A percentile compares a stretch with the other conserved stretches of the same genome.
Conservation (phyloP, 192 early-diverging fungal genomes). For the Podila verticillata region DNA sequence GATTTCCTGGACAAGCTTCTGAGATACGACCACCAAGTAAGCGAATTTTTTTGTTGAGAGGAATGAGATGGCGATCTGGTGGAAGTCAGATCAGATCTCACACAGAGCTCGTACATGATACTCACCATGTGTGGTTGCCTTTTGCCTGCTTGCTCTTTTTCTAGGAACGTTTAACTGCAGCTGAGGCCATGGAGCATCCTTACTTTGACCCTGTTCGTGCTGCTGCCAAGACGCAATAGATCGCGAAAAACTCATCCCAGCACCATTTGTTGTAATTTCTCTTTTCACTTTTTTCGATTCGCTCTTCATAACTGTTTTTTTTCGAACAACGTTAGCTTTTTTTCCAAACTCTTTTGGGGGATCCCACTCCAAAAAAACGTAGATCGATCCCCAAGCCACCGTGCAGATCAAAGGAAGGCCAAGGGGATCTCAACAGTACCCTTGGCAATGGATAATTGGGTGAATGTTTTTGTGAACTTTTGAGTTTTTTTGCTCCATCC, state of each 20-base stretch:
- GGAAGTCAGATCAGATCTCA: too few species aligned
- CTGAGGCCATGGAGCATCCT: constrained; percentile 90
- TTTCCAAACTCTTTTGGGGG: too few species aligned
- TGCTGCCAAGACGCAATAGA: constrained; percentile 53
- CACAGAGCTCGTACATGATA: background rate
- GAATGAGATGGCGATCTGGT: too few species aligned
- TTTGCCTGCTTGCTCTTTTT: background rate
- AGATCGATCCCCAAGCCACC: too few species aligned
- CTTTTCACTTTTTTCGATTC: constrained; percentile 6
- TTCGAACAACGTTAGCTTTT: background rate
- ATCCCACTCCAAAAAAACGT: too few species aligned
- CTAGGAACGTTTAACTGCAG: constrained; percentile 78
- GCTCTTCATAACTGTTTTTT: background rate
- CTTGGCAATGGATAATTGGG: too few species aligned
- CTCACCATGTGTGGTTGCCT: background rate
- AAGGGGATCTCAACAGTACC: too few species aligned
- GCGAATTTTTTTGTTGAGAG: background rate
- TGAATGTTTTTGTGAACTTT: too few species aligned
- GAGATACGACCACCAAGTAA: constrained; percentile 86
- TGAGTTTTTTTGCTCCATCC: too few species aligned
- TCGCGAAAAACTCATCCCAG: background rate
- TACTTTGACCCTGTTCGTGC: constrained; percentile 75
- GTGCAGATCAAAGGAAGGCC: too few species aligned
- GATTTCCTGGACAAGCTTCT: constrained; percentile 93
- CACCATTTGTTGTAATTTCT: background rate